Base-by-base conservation (phyloP, 2,329 filamentous ascomycete genomes). In the Neonectria neomacrospora region DNA sequence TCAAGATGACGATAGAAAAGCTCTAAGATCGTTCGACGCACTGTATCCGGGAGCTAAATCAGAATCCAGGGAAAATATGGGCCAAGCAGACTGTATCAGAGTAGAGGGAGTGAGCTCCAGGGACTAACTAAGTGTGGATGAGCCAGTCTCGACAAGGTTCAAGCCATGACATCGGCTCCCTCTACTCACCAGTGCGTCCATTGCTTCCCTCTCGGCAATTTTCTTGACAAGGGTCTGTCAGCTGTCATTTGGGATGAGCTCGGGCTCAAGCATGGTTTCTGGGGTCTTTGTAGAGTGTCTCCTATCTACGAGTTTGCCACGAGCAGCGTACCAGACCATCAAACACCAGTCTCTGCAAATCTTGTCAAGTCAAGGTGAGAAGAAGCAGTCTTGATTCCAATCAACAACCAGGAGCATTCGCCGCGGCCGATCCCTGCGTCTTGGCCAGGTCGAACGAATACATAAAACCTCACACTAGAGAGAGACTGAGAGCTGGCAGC, bases 371-470 rank as follows among this genome's bases (percentile, higher is more conserved):
- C n/a, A n/a, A n/a, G n/a, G n/a, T n/a, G n/a, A n/a, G n/a, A n/a
- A n/a, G n/a, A n/a, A n/a, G n/a, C n/a, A n/a, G 23, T 26, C 23
- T 26, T 26, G 6, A 26, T 26, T 26, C 23, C 23, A 26, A 37
- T 1, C 2, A 16, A n/a, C 14, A 9, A 0, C 6, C 5, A n/a
- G 1, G 4, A 18, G 2, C 5, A 8, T 41, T 3, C n/a, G 8
- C 6, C 37, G 37, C 37, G 37, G n/a, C 37, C n/a, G 37, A 41
- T 41, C 37, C n/a, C 10, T 20, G 37, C 9, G 20, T 20, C 37
- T 11, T 41, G 37, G 9, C 6, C 10, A 18, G 11, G 37, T 11
- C 16, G 9, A 39, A 39, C n/a, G n/a, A 16, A 18, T 8, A 18
- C 2, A 3, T 18, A 18, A 18, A 18, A 8, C n/a, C n/a, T 18